Evolutionary conservation across 2,329 filamentous ascomycete genomes (phyloP).

Genomic region (Talaromyces sp.): DNA sequence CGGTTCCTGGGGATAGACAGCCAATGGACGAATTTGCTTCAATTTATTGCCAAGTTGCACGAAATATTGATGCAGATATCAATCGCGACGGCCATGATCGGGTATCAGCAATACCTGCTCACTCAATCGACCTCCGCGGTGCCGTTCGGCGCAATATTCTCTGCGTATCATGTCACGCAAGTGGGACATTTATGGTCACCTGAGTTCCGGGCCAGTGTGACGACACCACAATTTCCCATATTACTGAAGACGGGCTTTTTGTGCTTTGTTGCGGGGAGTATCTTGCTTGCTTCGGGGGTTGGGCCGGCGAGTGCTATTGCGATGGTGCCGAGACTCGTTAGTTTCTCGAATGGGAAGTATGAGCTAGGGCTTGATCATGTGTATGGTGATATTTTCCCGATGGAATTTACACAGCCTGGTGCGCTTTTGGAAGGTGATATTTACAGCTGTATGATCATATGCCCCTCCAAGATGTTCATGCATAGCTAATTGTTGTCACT

Average conservation of each 20-base stretch:
- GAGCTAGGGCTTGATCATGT: constrained; percentile 6
- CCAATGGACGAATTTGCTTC: constrained; percentile 1
- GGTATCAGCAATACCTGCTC: constrained; percentile 4
- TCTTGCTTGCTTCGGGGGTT: constrained; percentile 13
- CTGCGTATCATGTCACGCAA: constrained; percentile 9
- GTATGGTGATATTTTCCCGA: constrained; percentile 1
- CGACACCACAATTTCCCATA: neutral
- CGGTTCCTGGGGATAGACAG: neutral
- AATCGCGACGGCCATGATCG: constrained; percentile 1
- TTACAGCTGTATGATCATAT: neutral
- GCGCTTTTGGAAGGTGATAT: neutral
- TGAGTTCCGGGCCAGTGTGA: constrained; percentile 16
- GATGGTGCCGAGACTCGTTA: constrained; percentile 15
- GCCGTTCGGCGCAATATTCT: constrained; percentile 17
- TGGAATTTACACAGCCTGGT: neutral
- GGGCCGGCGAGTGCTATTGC: constrained; percentile 18
- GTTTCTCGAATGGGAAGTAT: neutral
- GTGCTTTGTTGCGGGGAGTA: constrained; percentile 15
- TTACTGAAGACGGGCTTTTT: constrained; percentile 13
- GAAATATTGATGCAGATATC: constrained; percentile 8
- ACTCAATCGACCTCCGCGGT: neutral
- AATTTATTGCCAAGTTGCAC: neutral
- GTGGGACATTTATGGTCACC: constrained; percentile 11
- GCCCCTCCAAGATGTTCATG: neutral
- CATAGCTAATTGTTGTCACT: neutral